Evolutionary conservation across 495 filamentous ascomycete species (phyloP), one percentile per base, ranked within the genome.

Genomic region (Penicillium tannophilum): DNA sequence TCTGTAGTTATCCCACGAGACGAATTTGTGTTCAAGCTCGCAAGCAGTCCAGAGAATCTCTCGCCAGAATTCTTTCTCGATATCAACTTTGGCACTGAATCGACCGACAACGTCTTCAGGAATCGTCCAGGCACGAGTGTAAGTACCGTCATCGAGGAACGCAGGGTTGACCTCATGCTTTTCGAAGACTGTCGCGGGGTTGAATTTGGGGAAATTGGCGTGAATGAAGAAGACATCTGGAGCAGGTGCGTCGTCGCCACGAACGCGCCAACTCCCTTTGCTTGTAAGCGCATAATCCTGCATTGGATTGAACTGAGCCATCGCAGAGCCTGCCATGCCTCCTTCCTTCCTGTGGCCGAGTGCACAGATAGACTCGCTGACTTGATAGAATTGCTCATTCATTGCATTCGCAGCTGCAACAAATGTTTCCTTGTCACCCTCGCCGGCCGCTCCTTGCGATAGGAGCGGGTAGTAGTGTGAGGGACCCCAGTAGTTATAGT

Each of bases 361-460:
- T 1, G 63, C 65, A 11, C 47, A 60, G 58, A 80, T 66, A 45
- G 58, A 33, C 31, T 65, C 63, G 45, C 64, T 72, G 48, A 84
- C 77, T 36, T 73, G 69, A 45, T 76, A 78, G 49, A 74, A 83
- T 5, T 74, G 65, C 20, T 63, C 59, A 12, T 70, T 62, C 31
- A 79, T 55, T 7, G 72, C 78, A 0, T 72, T 63, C 1, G 82
- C 82, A 0, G 80, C 81, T 0, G 76, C 62, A 8, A 80, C 31
- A 56, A 84, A 85, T 2, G 78, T 85, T 41, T 85, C 83, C 60
- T 84, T 84, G 61, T 85, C 83, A 16, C 82, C 82, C 60, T 81
- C 71, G 6, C 82, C 84, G 1, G 74, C 68, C 0, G 69, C 76
- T 26, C 80, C 79, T 62, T 82, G 82, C 7, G 70, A 72, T 6